Base-by-base conservation (phyloP, 768 basidiomycete species). In the Hygrophoropsis aurantiaca region DNA sequence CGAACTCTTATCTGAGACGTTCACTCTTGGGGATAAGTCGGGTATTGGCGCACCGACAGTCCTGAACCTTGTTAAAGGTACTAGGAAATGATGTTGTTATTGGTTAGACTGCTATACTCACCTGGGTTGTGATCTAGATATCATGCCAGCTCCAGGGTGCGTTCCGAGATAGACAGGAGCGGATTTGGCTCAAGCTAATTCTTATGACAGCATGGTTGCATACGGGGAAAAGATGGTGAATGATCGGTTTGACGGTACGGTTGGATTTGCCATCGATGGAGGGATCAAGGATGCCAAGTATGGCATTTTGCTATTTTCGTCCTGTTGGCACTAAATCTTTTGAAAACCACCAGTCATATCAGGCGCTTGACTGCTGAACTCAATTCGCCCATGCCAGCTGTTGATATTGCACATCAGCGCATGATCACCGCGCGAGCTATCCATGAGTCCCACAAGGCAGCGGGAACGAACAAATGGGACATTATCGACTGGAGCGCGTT, bases 261-360 rank as follows among this genome's bases (percentile, higher is more conserved):
- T 68, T 15, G 93, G 91, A 11, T 94, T 95, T 62, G 71, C 83
- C 11, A 80, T 94, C 40, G 84, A 89, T 38, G 88, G 88, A n/a
- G 93, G 90, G 15, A 82, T 95, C 58, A 92, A 92, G 58, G 92
- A 94, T 58, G 85, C 89, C 0, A 66, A 78, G 76, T 84, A 58
- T 37, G 25, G 77, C 71, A 24, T 13, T 20, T 18, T 18, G 18
- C 4, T 6, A 6, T 45, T 5, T 15, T 30, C 6, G 23, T 18
- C 4, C 10, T n/a, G 11, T 5, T 49, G 26, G 7, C 21, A 16
- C 24, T 51, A 33, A 53, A 34, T 35, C 47, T 19, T 18, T 47
- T 47, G 9, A 24, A 46, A 21, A 35, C 16, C 49, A 35, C 16
- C 49, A 81, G 80, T 21, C 85, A 87, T 60, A 82, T 93, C 44